These are phyloP conservation scores for Vigna reflexopilosa DNA, from an alignment of 306 rosid genomes.

Conservation along the genomic window DNA sequence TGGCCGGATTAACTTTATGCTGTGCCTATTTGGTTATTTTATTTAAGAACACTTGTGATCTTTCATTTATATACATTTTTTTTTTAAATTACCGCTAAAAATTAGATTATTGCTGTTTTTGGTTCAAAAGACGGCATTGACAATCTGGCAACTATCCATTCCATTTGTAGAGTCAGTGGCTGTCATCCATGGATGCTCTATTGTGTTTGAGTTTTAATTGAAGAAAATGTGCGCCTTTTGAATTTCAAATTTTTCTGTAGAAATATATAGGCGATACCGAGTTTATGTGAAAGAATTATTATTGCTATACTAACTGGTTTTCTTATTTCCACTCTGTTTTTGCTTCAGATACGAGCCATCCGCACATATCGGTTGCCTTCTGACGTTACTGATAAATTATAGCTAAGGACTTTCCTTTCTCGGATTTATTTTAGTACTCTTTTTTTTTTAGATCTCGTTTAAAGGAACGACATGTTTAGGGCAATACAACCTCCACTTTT, in stretches of 20 bases:
- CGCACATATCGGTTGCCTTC: constrained; percentile 60
- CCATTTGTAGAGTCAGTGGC: background rate
- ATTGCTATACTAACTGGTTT: constrained; percentile 2
- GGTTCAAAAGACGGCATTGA: constrained; percentile 5
- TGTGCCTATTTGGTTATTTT: constrained; percentile 37
- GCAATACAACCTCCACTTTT: constrained; percentile 27
- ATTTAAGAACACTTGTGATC: constrained; percentile 18
- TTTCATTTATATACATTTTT: background rate
- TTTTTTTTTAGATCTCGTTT: constrained; percentile 1
- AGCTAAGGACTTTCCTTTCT: constrained; percentile 34
- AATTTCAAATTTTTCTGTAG: background rate
- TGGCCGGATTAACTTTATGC: constrained; percentile 23
- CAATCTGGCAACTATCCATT: background rate
- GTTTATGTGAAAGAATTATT: constrained; percentile 27
- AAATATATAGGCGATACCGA: background rate
- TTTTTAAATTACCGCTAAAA: background rate
- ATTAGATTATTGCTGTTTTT: constrained; percentile 1
- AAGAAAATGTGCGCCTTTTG: background rate
- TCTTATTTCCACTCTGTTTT: constrained; percentile 39
- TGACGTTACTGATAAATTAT: constrained; percentile 51
- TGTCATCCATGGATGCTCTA: constrained; percentile 8
- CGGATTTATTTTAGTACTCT: background rate
- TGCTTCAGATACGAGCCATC: constrained; percentile 70
- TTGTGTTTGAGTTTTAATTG: constrained; percentile 12
- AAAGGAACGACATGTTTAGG: constrained; percentile 9